Evolutionary conservation across 1,284 basidiomycete genomes (phyloP), one percentile per base, ranked within the genome.

Genomic region (Bjerkandera adusta): DNA sequence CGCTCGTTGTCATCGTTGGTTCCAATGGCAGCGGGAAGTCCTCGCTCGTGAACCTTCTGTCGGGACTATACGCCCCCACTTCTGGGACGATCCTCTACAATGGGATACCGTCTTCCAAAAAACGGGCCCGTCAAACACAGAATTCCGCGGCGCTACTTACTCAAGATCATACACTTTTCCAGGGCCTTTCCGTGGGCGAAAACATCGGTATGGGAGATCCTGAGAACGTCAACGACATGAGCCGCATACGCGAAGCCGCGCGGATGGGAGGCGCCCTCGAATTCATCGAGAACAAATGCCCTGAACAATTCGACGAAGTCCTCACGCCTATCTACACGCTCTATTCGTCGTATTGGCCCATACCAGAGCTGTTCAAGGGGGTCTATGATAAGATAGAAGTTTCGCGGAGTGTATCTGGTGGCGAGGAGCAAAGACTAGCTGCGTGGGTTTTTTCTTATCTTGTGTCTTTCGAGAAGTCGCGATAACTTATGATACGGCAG

Each of bases 11-110:
- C 44, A 80, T 88, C 37, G 81, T 88, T 1, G 85, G 85, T 4
- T 68, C 68, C 16, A 88, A 88, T 53, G 84, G 84, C 8, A 81
- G 79, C 1, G 83, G 83, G 3, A 88, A 88, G 62, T 81, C 79
- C 52, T 86, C 85, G 2, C 74, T 87, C 27, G 64, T 88, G 32
- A 87, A 87, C 57, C 68, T 88, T 21, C 73, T 86, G 15, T 63
- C 78, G 24, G 75, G 85, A 22, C 60, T 88, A 34, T 83, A 85
- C 51, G 83, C 87, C 50, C 72, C 78, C 1, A 68, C 65, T 2
- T 78, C 80, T 43, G 85, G 85, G n/a, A 60, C 66, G 29, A 85
- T 88, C 36, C 60, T 84, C 13, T 64, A 88, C 22, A 75, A 85
- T 48, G 76, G 69, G 10, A 61, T 64, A 34, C 75, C 84, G 49